These are phyloP conservation scores for Ceratocystis colombiana DNA, from an alignment of 2,329 filamentous ascomycete species.

Conservation along the genomic window DNA sequence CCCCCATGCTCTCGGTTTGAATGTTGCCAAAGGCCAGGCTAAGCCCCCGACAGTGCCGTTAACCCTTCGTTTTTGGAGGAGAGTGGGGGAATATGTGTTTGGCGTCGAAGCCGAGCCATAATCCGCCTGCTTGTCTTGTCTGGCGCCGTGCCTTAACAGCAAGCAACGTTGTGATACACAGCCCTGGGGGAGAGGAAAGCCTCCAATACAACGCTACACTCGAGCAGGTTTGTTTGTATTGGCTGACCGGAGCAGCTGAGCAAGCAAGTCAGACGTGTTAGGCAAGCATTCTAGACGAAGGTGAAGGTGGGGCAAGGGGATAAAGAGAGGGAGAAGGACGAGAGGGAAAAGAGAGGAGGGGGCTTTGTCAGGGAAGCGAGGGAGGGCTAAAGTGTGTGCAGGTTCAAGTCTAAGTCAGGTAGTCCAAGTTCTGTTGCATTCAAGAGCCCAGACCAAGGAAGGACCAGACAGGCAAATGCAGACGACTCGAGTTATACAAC, in stretches of 20 bases:
- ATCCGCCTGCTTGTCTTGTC: background rate
- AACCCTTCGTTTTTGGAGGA: background rate
- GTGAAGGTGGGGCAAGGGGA: background rate
- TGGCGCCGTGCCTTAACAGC: background rate
- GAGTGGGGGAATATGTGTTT: background rate
- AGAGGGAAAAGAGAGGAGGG: background rate
- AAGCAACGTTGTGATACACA: background rate
- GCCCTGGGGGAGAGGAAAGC: background rate
- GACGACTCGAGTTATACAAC: background rate
- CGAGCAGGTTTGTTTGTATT: background rate
- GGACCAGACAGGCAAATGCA: background rate
- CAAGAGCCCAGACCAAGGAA: background rate
- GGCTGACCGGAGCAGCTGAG: conserved; percentile 1
- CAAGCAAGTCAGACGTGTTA: background rate
- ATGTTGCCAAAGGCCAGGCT: background rate
- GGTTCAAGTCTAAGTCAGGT: background rate
- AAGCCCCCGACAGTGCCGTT: background rate
- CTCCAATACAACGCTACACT: background rate
- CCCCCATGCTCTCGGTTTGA: background rate
- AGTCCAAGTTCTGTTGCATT: background rate
- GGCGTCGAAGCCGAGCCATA: background rate
- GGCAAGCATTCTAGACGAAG: conserved; percentile 8
- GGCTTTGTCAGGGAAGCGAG: background rate
- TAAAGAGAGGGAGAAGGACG: background rate
- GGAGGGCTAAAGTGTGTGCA: conserved; percentile 10